Base-by-base conservation (phyloP, 768 basidiomycete genomes). In the Psilocybe cyanescens region DNA sequence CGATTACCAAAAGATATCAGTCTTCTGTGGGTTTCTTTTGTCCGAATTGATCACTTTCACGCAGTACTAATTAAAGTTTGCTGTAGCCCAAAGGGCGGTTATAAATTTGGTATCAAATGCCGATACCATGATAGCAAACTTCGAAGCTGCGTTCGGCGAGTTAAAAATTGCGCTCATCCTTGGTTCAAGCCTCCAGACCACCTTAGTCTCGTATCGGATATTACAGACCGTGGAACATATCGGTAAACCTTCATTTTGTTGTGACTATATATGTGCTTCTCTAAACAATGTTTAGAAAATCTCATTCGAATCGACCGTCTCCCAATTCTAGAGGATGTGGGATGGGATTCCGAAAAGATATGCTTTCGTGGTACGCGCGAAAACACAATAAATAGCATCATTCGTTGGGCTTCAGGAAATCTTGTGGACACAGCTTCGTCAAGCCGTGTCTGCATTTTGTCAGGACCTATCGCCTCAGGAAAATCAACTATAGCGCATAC, bases 401-500 rank as follows among this genome's bases (percentile, higher is more conserved):
- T 54, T 54, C 16, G 16, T 3, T 54, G 53, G 53, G 53, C 53
- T 9, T 54, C 53, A 7, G 33, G 33, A 9, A 54, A 35, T 17
- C 17, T 35, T 16, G 35, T 16, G 9, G 53, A 54, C n/a, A 39
- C 16, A n/a, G 31, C 16, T 8, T 54, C 53, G 6, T 33, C 31
- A 17, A 54, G 37, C 31, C 53, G 37, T 16, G 35, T 54, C 31
- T 54, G 31, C 19, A 37, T 54, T 28, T 33, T 54, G 12, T 54
- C 53, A 19, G 53, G 53, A 19, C 53, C 37, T 8, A 11, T 33
- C 16, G 53, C 16, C n/a, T 54, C 31, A 14, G 53, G 53, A 8
- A 54, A 54, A 28, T 54, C 53, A 24, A 54, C 53, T 6, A 33
- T 54, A 17, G 33, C 53, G 4, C 53, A 54, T 54, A 54, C 53